Evolutionary conservation across 139 green algal species (phyloP).

Genomic region (Diplosphaera chodatii): DNA sequence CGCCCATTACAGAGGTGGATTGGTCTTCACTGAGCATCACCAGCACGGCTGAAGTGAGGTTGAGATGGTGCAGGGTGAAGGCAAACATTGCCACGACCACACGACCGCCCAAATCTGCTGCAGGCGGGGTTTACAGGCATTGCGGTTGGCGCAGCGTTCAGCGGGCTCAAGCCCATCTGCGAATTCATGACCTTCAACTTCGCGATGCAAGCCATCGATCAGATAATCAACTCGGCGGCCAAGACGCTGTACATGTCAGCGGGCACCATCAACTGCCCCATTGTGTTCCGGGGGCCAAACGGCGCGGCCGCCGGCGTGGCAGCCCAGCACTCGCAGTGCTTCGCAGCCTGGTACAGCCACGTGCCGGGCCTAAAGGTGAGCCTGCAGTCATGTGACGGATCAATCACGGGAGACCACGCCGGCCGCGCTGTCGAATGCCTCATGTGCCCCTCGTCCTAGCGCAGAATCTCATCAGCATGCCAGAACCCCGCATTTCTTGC

Average conservation of each 20-base stretch:
- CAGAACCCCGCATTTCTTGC: too few relatives aligned
- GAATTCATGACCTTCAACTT: slow-evolving; percentile 99
- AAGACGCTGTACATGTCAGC: slow-evolving; percentile 99
- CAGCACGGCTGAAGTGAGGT: too few relatives aligned
- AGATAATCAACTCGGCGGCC: slow-evolving; percentile 97
- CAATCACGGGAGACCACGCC: too few relatives aligned
- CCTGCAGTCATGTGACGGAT: too few relatives aligned
- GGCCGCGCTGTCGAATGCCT: too few relatives aligned
- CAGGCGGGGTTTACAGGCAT: slow-evolving; percentile 96
- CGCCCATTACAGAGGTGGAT: slow-evolving; percentile 97
- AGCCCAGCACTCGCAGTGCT: slow-evolving; percentile 98
- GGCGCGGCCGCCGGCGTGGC: slow-evolving; percentile 92
- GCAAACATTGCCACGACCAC: too few relatives aligned
- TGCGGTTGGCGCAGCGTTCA: slow-evolving; percentile 86
- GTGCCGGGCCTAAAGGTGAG: slow-evolving; percentile 95
- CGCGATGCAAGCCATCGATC: slow-evolving; percentile 94
- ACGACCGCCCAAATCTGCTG: too few relatives aligned
- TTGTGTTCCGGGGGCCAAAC: slow-evolving; percentile 98
- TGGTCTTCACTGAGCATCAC: too few relatives aligned
- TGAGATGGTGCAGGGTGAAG: too few relatives aligned
- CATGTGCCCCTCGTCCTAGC: too few relatives aligned
- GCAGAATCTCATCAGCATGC: too few relatives aligned
- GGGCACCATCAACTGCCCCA: slow-evolving; percentile 83
- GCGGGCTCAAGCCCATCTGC: slow-evolving; percentile 84
- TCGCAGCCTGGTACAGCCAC: slow-evolving; percentile 92